Conservation (phyloP, 495 filamentous ascomycete genomes). For the Mycothermus thermophilus region DNA sequence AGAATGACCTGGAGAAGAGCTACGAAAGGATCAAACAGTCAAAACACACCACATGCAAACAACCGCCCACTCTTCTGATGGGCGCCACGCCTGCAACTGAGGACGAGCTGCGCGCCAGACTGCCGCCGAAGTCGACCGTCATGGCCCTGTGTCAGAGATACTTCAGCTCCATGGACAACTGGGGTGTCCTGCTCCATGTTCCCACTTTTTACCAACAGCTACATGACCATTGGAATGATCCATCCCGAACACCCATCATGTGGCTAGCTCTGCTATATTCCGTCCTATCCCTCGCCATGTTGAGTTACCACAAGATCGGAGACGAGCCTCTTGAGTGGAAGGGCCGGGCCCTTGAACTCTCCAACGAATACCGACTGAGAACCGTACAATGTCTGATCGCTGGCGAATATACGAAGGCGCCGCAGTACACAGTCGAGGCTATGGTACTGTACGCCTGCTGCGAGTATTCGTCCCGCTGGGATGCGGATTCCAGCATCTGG, state of each 20-base stretch:
- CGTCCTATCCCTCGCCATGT: slow-evolving; percentile 78
- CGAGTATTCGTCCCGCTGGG: slow-evolving; percentile 63
- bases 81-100: slow-evolving; percentile 54
- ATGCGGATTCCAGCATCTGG: slow-evolving; percentile 72
- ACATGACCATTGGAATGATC: slow-evolving; percentile 77
- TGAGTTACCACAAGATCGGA: slow-evolving; percentile 78
- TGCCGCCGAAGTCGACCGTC: slow-evolving; percentile 68
- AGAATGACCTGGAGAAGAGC: slow-evolving; percentile 41
- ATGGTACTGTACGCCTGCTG: slow-evolving; percentile 74
- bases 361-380: slow-evolving; percentile 60
- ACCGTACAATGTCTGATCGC: slow-evolving; percentile 79
- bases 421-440: slow-evolving; percentile 76
- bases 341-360: slow-evolving; percentile 59
- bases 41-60: slow-evolving; percentile 41
- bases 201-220: slow-evolving; percentile 80
- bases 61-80: slow-evolving; percentile 61
- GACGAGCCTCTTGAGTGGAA: slow-evolving; percentile 83
- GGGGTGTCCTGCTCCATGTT: slow-evolving; percentile 63
- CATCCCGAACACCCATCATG: slow-evolving; percentile 60
- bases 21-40: slow-evolving; percentile 51
- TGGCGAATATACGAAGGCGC: slow-evolving; percentile 81
- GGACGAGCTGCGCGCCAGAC: slow-evolving; percentile 59
- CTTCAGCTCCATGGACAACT: slow-evolving; percentile 44
- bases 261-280: slow-evolving; percentile 86
- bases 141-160: slow-evolving; percentile 66